Percentiles rank a stretch among this genome's conserved stretches.
These are phyloP conservation scores for Leavenworthia alabamica DNA, from an alignment of 345 rosid species.

Conservation along the genomic window DNA sequence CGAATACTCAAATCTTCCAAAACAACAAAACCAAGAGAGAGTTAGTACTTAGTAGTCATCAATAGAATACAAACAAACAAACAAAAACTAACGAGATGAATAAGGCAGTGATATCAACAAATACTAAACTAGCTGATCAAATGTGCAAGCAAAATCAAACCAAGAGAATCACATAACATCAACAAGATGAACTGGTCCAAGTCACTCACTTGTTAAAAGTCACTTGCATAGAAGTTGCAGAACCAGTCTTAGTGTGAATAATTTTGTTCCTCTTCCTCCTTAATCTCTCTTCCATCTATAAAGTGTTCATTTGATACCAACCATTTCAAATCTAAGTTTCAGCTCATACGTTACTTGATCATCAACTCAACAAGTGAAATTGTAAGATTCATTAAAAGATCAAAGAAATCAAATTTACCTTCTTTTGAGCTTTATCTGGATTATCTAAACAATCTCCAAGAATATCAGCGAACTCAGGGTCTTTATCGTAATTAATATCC, in stretches of 20 bases:
- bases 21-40: not conserved
- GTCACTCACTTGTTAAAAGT: conserved; percentile 69
- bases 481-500: conserved; percentile 58
- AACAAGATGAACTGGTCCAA: not conserved
- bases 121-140: not conserved
- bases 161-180: not conserved
- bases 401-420: conserved; percentile 30
- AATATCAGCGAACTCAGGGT: conserved; percentile 87
- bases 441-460: conserved; percentile 64
- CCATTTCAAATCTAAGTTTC: not conserved
- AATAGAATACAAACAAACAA: no score
- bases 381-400: not conserved
- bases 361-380: not conserved
- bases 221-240: conserved; percentile 64
- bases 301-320: not conserved
- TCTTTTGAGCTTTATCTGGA: conserved; percentile 67
- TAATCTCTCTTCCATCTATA: conserved; percentile 83
- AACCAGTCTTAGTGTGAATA: conserved; percentile 78
- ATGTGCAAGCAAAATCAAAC: not conserved
- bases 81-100: not conserved
- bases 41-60: no score
- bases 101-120: not conserved
- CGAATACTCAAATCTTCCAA: conserved; percentile 70
- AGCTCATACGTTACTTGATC: not conserved
- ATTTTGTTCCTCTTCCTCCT: conserved; percentile 74